Conservation (phyloP, 2,329 filamentous ascomycete species). For the Blumeria graminis region DNA sequence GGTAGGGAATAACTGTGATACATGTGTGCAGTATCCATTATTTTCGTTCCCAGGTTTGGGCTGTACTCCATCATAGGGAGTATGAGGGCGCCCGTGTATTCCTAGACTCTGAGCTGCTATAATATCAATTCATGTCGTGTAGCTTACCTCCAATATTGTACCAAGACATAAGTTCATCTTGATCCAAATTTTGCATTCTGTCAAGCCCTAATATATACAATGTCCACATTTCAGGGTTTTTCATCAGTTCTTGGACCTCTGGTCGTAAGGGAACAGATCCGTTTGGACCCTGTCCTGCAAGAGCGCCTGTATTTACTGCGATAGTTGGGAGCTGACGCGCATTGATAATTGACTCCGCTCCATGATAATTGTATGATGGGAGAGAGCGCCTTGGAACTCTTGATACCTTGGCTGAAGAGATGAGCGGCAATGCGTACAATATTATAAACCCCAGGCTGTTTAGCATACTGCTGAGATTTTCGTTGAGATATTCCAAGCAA, state of each 20-base stretch:
- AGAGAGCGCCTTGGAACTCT: background rate
- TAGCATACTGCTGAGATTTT: no score
- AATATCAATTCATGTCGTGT: background rate
- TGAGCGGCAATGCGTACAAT: no score
- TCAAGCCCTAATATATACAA: constrained; percentile 12
- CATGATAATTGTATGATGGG: constrained; percentile 8
- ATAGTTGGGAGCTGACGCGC: constrained; percentile 5
- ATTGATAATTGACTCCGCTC: constrained; percentile 3
- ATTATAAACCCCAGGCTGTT: no score
- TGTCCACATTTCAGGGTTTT: constrained; percentile 9
- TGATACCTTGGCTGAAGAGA: no score
- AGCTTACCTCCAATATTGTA: constrained; percentile 11
- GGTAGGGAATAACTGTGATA: constrained; percentile 12
- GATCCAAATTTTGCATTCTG: constrained; percentile 9
- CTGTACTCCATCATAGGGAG: constrained; percentile 9
- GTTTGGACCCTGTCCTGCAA: constrained; percentile 5
- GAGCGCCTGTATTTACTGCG: constrained; percentile 7
- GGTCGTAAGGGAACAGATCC: constrained; percentile 8
- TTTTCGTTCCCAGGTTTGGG: constrained; percentile 5
- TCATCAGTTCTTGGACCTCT: constrained; percentile 11
- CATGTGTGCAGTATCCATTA: constrained; percentile 12
- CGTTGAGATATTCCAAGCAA: no score
- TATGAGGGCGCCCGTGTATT: constrained; percentile 12
- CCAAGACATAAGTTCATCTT: constrained; percentile 10
- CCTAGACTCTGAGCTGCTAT: constrained; percentile 4